Conservation (phyloP, 1,284 basidiomycete genomes). For the Cystobasidium pallidum region DNA sequence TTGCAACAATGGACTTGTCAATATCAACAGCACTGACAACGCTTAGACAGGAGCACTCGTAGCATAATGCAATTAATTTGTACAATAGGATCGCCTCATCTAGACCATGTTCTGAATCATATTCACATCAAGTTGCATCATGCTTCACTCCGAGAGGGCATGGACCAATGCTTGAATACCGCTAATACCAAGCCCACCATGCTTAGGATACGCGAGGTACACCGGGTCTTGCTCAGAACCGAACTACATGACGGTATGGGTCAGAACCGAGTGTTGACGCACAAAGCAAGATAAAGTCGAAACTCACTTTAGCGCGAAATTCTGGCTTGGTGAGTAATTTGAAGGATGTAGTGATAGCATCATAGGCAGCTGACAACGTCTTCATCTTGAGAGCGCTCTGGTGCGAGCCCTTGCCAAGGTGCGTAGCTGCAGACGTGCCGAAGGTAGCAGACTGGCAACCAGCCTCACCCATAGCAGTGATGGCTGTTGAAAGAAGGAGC, state of each 20-base stretch:
- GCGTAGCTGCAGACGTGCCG: slow-evolving; percentile 51
- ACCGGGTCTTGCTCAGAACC: slow-evolving; percentile 41
- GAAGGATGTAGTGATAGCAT: slow-evolving; percentile 59
- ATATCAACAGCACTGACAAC: too few species aligned
- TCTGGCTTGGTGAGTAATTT: slow-evolving; percentile 60
- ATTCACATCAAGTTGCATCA: neutral
- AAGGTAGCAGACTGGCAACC: slow-evolving; percentile 60
- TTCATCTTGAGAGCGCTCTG: slow-evolving; percentile 28
- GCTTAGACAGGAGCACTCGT: neutral
- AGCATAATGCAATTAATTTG: neutral
- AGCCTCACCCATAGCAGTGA: slow-evolving; percentile 60
- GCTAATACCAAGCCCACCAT: slow-evolving; percentile 33
- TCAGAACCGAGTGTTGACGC: neutral
- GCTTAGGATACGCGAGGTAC: slow-evolving; percentile 34
- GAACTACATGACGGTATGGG: neutral
- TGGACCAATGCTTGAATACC: slow-evolving; percentile 37
- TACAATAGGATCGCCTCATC: slow-evolving; percentile 6
- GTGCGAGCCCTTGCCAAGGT: slow-evolving; percentile 27
- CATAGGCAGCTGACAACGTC: slow-evolving; percentile 62
- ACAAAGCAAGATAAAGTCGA: neutral
- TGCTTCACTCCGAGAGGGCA: slow-evolving; percentile 27
- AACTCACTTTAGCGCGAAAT: slow-evolving; percentile 58
- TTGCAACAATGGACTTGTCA: too few species aligned
- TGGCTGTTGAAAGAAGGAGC: slow-evolving; percentile 62
- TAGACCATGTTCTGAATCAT: neutral